phyloP scores from a whole-genome alignment of 78 protist genomes.

The Anaeramoeba ignava region DNA sequence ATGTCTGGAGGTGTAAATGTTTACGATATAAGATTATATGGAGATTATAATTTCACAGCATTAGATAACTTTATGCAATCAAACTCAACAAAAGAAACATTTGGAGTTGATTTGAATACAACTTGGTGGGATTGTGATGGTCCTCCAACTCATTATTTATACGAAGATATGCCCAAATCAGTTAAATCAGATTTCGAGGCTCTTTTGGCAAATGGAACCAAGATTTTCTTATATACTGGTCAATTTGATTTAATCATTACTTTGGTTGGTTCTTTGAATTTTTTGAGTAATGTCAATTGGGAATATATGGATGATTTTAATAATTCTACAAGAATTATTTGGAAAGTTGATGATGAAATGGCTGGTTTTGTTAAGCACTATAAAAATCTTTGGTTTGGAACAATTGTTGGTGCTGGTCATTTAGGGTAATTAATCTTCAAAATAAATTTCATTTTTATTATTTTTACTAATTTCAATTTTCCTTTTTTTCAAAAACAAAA shows the following conservation, averaged over 20 bases:
- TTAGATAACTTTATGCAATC: background rate
- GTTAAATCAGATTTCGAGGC: background rate
- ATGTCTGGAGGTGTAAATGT: background rate
- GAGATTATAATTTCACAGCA: background rate
- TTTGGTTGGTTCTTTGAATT: background rate
- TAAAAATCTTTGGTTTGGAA: too few relatives aligned
- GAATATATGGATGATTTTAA: too few relatives aligned
- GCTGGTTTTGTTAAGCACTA: background rate
- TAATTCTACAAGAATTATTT: background rate
- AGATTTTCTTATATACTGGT: background rate
- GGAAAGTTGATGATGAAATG: background rate
- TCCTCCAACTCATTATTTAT: background rate
- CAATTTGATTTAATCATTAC: background rate
- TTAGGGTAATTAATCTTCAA: too few relatives aligned
- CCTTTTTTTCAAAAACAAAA: too few relatives aligned
- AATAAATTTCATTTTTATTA: too few relatives aligned
- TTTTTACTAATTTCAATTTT: too few relatives aligned
- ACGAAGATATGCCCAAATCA: background rate
- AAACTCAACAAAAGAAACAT: background rate
- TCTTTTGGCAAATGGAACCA: background rate
- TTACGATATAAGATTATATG: background rate
- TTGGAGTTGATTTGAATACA: background rate
- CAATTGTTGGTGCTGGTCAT: too few relatives aligned
- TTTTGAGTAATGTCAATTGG: background rate
- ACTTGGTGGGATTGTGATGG: background rate